Percentiles rank a stretch among this genome's conserved stretches.
Conservation (phyloP, 495 filamentous ascomycete species). For the Penicillium herquei region DNA sequence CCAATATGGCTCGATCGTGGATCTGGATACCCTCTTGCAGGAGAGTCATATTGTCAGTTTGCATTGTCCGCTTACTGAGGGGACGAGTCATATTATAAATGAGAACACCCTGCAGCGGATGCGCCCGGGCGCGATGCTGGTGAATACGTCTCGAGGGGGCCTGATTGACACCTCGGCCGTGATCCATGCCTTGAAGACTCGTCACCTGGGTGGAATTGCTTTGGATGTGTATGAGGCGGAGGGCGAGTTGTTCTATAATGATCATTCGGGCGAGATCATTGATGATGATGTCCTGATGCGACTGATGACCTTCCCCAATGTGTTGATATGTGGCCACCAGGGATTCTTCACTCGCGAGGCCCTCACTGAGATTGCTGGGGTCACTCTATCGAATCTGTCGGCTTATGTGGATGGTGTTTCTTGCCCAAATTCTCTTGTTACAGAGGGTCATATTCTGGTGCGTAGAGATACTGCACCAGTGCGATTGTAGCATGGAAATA, state of each 20-base stretch:
- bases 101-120: constrained; percentile 49
- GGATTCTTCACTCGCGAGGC: constrained; percentile 70
- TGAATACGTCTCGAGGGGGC: constrained; percentile 67
- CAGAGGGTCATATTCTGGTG: constrained; percentile 34
- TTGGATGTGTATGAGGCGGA: constrained; percentile 88
- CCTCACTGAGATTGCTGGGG: constrained; percentile 60
- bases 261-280: constrained; percentile 66
- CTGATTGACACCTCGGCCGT: constrained; percentile 59
- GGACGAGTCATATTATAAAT: constrained; percentile 62
- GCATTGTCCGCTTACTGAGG: constrained; percentile 62
- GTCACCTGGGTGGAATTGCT: constrained; percentile 66
- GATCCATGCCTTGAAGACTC: constrained; percentile 59
- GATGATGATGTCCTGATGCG: constrained; percentile 66
- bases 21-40: constrained; percentile 52
- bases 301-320: constrained; percentile 70
- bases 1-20: constrained; percentile 52
- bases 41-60: constrained; percentile 59
- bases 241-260: constrained; percentile 59
- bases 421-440: constrained; percentile 35
- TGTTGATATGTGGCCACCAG: constrained; percentile 66
- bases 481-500: constrained; percentile 22
- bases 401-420: constrained; percentile 25
- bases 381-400: constrained; percentile 54
- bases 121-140: constrained; percentile 58
- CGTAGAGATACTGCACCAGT: constrained; percentile 32